A percentile compares a stretch with the other conserved stretches of the same genome.
Conservation (phyloP, 2,329 filamentous ascomycete species). For the Zasmidium angulare region DNA sequence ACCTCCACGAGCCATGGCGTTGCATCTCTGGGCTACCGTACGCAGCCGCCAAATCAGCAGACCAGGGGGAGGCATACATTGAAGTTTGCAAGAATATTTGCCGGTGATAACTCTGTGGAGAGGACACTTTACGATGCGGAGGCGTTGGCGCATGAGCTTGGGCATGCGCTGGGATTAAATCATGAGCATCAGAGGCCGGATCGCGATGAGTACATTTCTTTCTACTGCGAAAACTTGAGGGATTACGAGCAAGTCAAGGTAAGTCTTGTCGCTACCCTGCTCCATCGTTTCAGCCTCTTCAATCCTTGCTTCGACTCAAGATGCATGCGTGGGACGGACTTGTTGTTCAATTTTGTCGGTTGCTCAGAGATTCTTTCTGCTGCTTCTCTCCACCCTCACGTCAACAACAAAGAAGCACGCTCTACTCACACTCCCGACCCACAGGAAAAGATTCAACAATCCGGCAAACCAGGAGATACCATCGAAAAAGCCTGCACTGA, state of each 20-base stretch:
- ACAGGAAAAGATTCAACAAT: not conserved
- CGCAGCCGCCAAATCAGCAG: not conserved
- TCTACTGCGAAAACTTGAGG: not conserved
- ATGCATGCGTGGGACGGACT: too few relatives aligned
- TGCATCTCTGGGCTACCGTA: not conserved
- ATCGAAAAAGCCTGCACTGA: constrained; percentile 2
- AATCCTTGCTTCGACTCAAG: too few relatives aligned
- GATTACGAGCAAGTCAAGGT: not conserved
- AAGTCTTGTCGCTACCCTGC: not conserved
- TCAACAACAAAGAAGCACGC: not conserved
- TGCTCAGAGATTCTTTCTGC: too few relatives aligned
- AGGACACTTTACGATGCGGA: not conserved
- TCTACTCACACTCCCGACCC: not conserved
- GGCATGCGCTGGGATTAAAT: not conserved
- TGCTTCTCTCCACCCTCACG: not conserved
- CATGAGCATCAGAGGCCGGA: not conserved
- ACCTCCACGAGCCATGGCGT: not conserved
- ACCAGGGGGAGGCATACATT: not conserved
- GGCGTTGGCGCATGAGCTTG: constrained; percentile 1
- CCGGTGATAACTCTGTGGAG: not conserved
- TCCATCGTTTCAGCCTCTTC: too few relatives aligned
- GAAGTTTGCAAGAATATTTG: not conserved
- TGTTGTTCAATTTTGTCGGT: too few relatives aligned
- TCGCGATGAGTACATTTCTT: not conserved
- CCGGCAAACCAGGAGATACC: not conserved